Percentiles rank a stretch among this genome's conserved stretches.
Conservation (phyloP, 768 basidiomycete species). For the Calocera viscosa region DNA sequence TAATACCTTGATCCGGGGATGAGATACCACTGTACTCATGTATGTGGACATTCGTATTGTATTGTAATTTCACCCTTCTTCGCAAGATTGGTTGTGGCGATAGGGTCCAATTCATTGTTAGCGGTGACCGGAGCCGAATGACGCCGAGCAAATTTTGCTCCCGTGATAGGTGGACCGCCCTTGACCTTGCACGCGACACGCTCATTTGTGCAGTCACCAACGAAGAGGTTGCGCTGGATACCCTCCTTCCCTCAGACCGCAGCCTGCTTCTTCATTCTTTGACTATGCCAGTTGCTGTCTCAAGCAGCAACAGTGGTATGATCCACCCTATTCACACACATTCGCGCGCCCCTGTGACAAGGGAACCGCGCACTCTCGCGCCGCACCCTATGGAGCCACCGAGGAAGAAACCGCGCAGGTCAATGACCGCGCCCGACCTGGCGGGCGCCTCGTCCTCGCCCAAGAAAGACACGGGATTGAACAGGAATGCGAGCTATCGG, state of each 20-base stretch:
- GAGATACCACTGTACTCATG: background rate
- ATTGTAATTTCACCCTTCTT: background rate
- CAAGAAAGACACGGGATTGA: background rate
- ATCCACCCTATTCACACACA: background rate
- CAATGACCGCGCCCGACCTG: background rate
- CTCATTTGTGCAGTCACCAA: background rate
- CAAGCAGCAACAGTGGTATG: background rate
- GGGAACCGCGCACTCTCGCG: background rate
- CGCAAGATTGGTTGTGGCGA: background rate
- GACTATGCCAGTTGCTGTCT: background rate
- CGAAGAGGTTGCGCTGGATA: background rate
- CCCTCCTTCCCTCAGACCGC: background rate
- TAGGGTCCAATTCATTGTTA: background rate
- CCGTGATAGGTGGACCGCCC: background rate
- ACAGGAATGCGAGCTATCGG: constrained; percentile 46
- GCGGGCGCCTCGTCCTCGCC: background rate
- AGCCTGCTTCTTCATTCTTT: background rate
- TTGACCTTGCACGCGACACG: background rate
- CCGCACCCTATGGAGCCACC: constrained; percentile 3
- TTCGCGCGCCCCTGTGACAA: background rate
- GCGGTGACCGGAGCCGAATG: background rate
- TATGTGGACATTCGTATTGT: background rate
- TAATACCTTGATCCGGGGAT: background rate
- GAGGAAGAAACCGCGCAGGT: background rate
- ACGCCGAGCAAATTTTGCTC: background rate